phyloP scores from a whole-genome alignment of 2,329 filamentous ascomycete genomes.

The Dryadomyces sulphureus region DNA sequence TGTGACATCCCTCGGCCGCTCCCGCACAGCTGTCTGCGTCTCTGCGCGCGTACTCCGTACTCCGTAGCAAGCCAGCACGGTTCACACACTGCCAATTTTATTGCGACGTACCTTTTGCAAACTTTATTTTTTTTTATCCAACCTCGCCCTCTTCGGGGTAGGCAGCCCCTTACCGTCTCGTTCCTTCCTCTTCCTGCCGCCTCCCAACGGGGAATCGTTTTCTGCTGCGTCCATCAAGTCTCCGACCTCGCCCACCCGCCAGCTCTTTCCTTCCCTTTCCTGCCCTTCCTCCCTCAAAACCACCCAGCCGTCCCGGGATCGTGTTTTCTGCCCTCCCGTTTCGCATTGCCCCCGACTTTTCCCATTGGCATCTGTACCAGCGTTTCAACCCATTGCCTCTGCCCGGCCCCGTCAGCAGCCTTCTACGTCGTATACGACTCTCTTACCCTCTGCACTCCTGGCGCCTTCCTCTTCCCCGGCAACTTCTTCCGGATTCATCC shows the following conservation, averaged over 20 bases:
- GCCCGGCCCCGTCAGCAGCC: background rate
- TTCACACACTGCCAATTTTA: background rate
- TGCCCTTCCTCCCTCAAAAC: background rate
- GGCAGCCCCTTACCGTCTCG: background rate
- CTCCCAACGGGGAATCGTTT: background rate
- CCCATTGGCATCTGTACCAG: slow-evolving; percentile 1
- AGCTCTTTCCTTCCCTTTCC: background rate
- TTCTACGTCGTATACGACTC: background rate
- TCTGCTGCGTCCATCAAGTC: background rate
- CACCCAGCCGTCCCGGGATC: background rate
- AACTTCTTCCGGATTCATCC: background rate
- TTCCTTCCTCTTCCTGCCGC: background rate
- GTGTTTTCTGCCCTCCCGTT: background rate
- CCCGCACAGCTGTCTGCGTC: background rate
- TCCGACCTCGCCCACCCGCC: background rate
- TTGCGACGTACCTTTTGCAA: background rate
- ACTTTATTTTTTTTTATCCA: background rate
- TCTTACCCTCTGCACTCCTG: background rate
- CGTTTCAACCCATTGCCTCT: background rate
- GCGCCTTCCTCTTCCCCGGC: background rate
- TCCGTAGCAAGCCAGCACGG: too few relatives aligned
- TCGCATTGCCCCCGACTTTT: slow-evolving; percentile 3
- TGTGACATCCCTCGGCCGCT: slow-evolving; percentile 5
- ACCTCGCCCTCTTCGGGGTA: background rate
- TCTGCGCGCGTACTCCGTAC: too few relatives aligned